phyloP scores from a whole-genome alignment of 2,329 filamentous ascomycete species.

The Paecilomyces fulvus region DNA sequence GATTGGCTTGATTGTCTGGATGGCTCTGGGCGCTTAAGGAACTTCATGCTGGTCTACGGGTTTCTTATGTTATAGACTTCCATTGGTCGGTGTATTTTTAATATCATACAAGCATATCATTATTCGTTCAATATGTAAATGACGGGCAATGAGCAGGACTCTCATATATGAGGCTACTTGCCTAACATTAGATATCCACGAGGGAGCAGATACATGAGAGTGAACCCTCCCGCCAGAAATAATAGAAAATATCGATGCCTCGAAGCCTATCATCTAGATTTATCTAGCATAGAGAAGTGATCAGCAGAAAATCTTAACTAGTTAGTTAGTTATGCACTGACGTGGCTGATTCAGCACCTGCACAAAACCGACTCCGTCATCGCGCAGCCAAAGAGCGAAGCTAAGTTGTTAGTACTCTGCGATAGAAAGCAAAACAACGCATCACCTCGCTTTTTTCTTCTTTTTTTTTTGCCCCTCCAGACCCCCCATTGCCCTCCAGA shows the following conservation, averaged over 20 bases:
- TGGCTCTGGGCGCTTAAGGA: conserved; percentile 3
- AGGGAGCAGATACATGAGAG: too few relatives aligned
- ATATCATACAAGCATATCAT: background rate
- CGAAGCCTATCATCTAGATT: too few relatives aligned
- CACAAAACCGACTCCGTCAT: background rate
- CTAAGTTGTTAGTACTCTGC: background rate
- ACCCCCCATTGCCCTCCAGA: background rate
- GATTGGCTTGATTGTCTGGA: conserved; percentile 9
- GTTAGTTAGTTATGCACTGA: too few relatives aligned
- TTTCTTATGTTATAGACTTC: background rate
- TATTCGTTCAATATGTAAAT: background rate
- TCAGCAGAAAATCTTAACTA: background rate
- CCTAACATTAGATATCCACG: background rate
- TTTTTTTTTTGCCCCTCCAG: background rate
- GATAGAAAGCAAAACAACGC: background rate
- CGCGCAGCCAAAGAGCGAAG: background rate
- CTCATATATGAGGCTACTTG: background rate
- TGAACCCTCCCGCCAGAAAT: too few relatives aligned
- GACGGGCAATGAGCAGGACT: background rate
- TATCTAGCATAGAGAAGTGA: background rate
- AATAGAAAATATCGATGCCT: too few relatives aligned
- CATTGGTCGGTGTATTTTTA: background rate
- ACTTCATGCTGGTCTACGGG: background rate
- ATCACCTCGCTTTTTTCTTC: background rate
- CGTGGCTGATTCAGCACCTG: background rate